Conservation (phyloP, 1,284 basidiomycete genomes). For the Ustilago bromivora region DNA sequence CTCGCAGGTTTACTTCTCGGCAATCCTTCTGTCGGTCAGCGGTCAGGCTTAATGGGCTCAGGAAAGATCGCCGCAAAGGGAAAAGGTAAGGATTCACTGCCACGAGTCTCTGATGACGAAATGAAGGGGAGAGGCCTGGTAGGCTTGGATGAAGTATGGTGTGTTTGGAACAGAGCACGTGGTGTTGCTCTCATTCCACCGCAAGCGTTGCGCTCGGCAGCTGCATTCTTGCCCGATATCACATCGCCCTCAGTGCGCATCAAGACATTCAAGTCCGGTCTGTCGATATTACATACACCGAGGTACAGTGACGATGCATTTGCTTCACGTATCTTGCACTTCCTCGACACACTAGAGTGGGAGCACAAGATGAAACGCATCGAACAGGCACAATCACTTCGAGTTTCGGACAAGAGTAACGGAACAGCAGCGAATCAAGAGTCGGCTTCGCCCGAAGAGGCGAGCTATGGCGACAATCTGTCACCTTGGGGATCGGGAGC, state of each 20-base stretch:
- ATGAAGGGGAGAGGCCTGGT: conserved; percentile 73
- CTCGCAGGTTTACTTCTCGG: conserved; percentile 81
- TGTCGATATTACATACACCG: conserved; percentile 88
- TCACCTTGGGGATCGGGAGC: conserved; percentile 44
- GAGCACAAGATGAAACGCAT: conserved; percentile 46
- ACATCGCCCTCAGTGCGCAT: conserved; percentile 79
- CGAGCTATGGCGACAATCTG: conserved; percentile 39
- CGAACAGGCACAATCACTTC: conserved; percentile 39
- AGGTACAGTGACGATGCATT: conserved; percentile 56
- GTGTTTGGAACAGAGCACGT: conserved; percentile 93
- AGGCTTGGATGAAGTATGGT: conserved; percentile 94
- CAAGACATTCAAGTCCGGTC: conserved; percentile 79
- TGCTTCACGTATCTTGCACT: conserved; percentile 49
- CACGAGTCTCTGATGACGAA: conserved; percentile 23
- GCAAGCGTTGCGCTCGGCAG: conserved; percentile 79
- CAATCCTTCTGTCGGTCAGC: conserved; percentile 15
- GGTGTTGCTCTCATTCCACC: conserved; percentile 90
- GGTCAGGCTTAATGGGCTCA: conserved; percentile 69
- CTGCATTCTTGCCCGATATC: conserved; percentile 78
- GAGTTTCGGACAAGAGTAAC: conserved; percentile 19
- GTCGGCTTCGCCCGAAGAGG: conserved; percentile 20
- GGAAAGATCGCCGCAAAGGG: conserved; percentile 68
- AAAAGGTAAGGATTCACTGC: conserved; percentile 37
- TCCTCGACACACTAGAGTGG: conserved; percentile 48
- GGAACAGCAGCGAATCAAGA: background rate